These are phyloP conservation scores for Tranzscheliella williamsii DNA, from an alignment of 1,284 basidiomycete genomes.

Conservation along the genomic window DNA sequence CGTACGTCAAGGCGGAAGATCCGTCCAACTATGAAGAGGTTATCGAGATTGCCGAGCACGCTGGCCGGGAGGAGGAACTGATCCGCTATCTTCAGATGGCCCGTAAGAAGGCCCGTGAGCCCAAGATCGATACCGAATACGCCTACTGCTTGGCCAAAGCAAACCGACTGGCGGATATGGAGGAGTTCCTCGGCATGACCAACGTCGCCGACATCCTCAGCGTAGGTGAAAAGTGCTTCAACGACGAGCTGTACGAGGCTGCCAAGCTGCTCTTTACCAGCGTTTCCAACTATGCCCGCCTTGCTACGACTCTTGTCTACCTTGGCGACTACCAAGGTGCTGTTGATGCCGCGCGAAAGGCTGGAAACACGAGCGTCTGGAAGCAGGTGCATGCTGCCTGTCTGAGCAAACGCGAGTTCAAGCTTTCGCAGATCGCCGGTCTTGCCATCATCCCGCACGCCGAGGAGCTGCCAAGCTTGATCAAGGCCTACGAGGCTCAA, in stretches of 20 bases:
- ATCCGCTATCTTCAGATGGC: slow-evolving; percentile 99
- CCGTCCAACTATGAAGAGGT: slow-evolving; percentile 94
- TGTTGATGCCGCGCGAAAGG: slow-evolving; percentile 97
- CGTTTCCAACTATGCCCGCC: slow-evolving; percentile 96
- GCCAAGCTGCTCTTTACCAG: slow-evolving; percentile 92
- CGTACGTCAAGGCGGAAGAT: slow-evolving; percentile 98
- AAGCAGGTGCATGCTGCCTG: slow-evolving; percentile 99
- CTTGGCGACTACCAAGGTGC: slow-evolving; percentile 96
- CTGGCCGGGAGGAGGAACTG: slow-evolving; percentile 97
- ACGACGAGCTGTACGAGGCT: slow-evolving; percentile 96
- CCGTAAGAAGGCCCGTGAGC: slow-evolving; percentile 94
- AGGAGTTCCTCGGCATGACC: slow-evolving; percentile 98
- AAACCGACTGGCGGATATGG: slow-evolving; percentile 69
- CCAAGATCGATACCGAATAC: slow-evolving; percentile 87
- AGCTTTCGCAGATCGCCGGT: slow-evolving; percentile 82
- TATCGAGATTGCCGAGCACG: slow-evolving; percentile 92
- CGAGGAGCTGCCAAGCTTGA: slow-evolving; percentile 83
- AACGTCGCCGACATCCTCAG: slow-evolving; percentile 95
- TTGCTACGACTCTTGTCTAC: slow-evolving; percentile 98
- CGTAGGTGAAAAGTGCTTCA: slow-evolving; percentile 99
- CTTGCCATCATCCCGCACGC: slow-evolving; percentile 64
- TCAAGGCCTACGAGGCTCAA: slow-evolving; percentile 84
- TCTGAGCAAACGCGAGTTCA: slow-evolving; percentile 95
- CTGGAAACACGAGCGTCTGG: slow-evolving; percentile 99
- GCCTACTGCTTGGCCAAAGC: slow-evolving; percentile 60